A percentile compares a stretch with the other conserved stretches of the same genome.
Evolutionary conservation across 1,284 basidiomycete species (phyloP).

Genomic region (Lentinula novae-zelandiae): DNA sequence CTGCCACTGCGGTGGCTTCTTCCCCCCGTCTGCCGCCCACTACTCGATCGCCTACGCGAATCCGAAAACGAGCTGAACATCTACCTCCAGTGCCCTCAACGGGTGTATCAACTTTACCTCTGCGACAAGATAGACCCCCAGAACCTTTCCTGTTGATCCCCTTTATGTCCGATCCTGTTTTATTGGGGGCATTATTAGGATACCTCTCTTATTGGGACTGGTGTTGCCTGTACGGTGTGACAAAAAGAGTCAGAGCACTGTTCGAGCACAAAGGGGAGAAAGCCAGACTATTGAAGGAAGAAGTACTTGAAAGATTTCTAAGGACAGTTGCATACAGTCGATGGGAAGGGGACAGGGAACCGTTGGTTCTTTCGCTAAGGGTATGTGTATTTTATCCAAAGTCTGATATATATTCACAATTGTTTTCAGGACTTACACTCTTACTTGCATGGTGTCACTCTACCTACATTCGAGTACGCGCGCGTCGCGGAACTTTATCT

Average conservation of each 20-base stretch:
- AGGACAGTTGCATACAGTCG: slow-evolving; percentile 63
- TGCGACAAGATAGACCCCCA: slow-evolving; percentile 24
- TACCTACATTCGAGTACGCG: slow-evolving; percentile 68
- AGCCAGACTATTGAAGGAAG: slow-evolving; percentile 44
- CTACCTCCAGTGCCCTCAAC: background rate
- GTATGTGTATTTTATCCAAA: slow-evolving; percentile 32
- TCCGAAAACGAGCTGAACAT: background rate
- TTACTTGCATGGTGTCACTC: slow-evolving; percentile 74
- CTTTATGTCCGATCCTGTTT: slow-evolving; percentile 45
- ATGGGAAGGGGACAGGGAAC: slow-evolving; percentile 56
- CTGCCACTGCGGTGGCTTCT: background rate
- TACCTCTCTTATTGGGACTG: slow-evolving; percentile 67
- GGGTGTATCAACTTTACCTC: slow-evolving; percentile 12
- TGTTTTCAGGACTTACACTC: slow-evolving; percentile 60
- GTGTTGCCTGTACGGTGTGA: slow-evolving; percentile 53
- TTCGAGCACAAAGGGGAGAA: slow-evolving; percentile 5
- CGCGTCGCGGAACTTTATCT: slow-evolving; percentile 53
- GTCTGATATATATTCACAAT: slow-evolving; percentile 5
- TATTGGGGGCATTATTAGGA: slow-evolving; percentile 50
- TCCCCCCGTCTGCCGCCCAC: background rate
- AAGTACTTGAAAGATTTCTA: slow-evolving; percentile 63
- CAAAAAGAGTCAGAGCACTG: slow-evolving; percentile 46
- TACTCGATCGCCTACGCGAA: background rate
- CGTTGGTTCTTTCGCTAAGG: slow-evolving; percentile 55
- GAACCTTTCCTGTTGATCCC: slow-evolving; percentile 40